Evolutionary conservation across 2,329 filamentous ascomycete genomes (phyloP), one percentile per base, ranked within the genome.

Genomic region (Fusarium luffae): DNA sequence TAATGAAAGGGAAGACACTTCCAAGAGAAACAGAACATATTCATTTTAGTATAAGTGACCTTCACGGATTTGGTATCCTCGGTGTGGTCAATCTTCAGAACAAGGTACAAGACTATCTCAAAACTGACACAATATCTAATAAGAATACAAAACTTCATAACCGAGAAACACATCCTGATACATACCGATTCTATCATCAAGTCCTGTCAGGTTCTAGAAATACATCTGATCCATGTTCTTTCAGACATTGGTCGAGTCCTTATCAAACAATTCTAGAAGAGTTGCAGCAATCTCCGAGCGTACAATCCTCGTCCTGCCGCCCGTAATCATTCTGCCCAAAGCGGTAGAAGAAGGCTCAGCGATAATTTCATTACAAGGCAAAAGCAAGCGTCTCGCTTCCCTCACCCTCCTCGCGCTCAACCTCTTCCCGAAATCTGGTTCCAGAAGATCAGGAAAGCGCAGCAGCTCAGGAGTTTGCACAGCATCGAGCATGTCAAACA

Each of bases 141-240:
- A 34, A 5, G 5, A 34, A 34, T 9, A 18, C 8, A 8, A 34
- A 34, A 10, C 32, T 34, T 5, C 32, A 34, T 34, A 10, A 34
- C 2, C 16, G 3, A 16, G 10, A 18, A 34, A 18, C 32, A 9
- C 16, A 34, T 10, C 1, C 9, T 18, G 3, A 5, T 10, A 18
- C 4, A 37, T 37, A 11, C 16, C 5, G 5, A 11, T 37, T 6
- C 9, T 11, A 18, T 10, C 32, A 37, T 37, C 3, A 11, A 11
- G 18, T 37, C 5, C 34, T 37, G 3, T 12, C 18, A 37, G 10
- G 5, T 11, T 37, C 34, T 37, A 37, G 34, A 37, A 6, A 37
- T 4, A 5, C 10, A n/a, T 7, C 10, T 37, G 16, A n/a, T 7
- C 2, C 34, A 12, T n/a, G 34, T 6, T 9, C 6, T 0, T 4